These are phyloP conservation scores for Arthroderma sp. DNA, from an alignment of 2,329 filamentous ascomycete species.

Conservation along the genomic window DNA sequence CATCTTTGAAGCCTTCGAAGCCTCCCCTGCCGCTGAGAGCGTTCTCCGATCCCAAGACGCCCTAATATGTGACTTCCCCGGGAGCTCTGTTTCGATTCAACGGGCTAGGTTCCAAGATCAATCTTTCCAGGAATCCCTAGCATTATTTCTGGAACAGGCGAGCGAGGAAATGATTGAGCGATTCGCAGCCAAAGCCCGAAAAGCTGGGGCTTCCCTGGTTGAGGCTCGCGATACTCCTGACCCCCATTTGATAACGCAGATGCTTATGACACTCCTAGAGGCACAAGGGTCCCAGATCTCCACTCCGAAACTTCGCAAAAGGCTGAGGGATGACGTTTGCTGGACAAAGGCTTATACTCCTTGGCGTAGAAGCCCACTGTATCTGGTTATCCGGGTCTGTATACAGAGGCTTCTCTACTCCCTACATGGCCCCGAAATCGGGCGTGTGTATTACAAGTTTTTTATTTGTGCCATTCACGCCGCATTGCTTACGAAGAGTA, in stretches of 20 bases:
- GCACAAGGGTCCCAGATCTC: slow-evolving; percentile 33
- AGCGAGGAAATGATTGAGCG: slow-evolving; percentile 39
- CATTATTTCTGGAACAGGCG: slow-evolving; percentile 43
- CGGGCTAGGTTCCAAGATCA: slow-evolving; percentile 23
- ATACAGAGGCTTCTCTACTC: slow-evolving; percentile 36
- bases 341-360: slow-evolving; percentile 26
- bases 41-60: slow-evolving; percentile 41
- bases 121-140: slow-evolving; percentile 37
- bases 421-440: slow-evolving; percentile 12
- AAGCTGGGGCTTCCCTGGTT: slow-evolving; percentile 35
- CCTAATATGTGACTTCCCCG: slow-evolving; percentile 49
- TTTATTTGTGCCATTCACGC: slow-evolving; percentile 39
- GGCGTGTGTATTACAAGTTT: slow-evolving; percentile 43
- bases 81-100: slow-evolving; percentile 37
- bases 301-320: slow-evolving; percentile 38
- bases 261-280: slow-evolving; percentile 49
- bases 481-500: slow-evolving; percentile 32
- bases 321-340: slow-evolving; percentile 50
- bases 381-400: slow-evolving; percentile 42
- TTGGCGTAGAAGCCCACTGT: slow-evolving; percentile 42
- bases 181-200: slow-evolving; percentile 40
- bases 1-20: slow-evolving; percentile 50
- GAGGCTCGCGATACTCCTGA: slow-evolving; percentile 47
- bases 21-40: slow-evolving; percentile 39
- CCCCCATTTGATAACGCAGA: slow-evolving; percentile 45